These are phyloP conservation scores for Russula dissimulans DNA, from an alignment of 768 basidiomycete species.

Conservation along the genomic window DNA sequence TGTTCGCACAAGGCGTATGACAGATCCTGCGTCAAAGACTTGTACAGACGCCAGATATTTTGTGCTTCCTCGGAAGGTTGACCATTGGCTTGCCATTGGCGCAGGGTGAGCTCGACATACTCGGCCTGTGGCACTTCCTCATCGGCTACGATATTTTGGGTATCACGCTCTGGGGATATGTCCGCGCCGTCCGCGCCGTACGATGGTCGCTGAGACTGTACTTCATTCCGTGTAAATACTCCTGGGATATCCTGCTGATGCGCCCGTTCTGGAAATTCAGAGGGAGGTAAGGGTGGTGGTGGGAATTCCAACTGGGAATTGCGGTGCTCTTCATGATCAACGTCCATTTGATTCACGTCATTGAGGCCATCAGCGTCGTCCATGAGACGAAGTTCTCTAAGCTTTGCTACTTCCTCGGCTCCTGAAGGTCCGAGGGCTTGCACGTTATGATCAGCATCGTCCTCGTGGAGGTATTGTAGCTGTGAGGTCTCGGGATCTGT, in stretches of 20 bases:
- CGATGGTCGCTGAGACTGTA: slow-evolving; percentile 9
- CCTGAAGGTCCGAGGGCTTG: slow-evolving; percentile 85
- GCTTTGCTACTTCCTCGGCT: slow-evolving; percentile 72
- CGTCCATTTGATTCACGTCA: slow-evolving; percentile 38
- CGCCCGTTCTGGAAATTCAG: slow-evolving; percentile 25
- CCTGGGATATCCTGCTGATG: slow-evolving; percentile 34
- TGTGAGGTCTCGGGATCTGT: slow-evolving; percentile 37
- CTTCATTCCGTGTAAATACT: slow-evolving; percentile 34
- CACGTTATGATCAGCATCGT: slow-evolving; percentile 61
- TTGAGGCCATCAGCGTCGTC: slow-evolving; percentile 40
- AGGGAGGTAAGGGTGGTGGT: slow-evolving; percentile 23
- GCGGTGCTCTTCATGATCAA: slow-evolving; percentile 31
- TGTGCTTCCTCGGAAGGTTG: slow-evolving; percentile 50
- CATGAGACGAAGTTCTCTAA: slow-evolving; percentile 70
- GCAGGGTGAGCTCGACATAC: slow-evolving; percentile 43
- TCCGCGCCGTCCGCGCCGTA: slow-evolving; percentile 20
- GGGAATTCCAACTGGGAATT: background rate
- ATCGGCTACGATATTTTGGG: slow-evolving; percentile 23
- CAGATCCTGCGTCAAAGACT: slow-evolving; percentile 82
- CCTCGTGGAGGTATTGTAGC: slow-evolving; percentile 70
- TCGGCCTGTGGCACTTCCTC: slow-evolving; percentile 22
- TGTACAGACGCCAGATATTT: slow-evolving; percentile 87
- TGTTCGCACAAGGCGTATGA: slow-evolving; percentile 93
- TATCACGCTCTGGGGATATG: background rate
- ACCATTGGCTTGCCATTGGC: slow-evolving; percentile 52